Evolutionary conservation across 805 yeast species (phyloP), one percentile per base, ranked within the genome.

Genomic region (Komagataella kurtzmanii): DNA sequence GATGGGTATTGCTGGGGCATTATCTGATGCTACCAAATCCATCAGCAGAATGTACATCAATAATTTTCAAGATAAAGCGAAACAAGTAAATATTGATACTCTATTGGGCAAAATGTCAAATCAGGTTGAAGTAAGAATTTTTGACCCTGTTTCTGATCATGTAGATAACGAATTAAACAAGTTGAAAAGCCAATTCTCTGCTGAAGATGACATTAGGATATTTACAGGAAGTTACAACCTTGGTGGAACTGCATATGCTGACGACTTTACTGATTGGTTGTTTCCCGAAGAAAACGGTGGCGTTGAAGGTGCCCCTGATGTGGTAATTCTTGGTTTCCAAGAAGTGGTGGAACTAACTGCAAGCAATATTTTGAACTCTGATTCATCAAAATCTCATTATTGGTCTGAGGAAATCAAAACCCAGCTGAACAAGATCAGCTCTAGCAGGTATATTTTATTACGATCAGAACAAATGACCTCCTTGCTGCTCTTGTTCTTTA

Each of bases 11-110:
- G 98, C 98, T 0, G 97, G 98, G 43, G 97, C 97, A 0, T 67
- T 93, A n/a, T 85, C 96, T 0, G 99, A 93, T 68, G 97, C 95
- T 3, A 89, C 98, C 1, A 93, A 93, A 66, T 88, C 97, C 0
- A 96, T 93, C 7, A 83, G 95, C 46, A 75, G 99, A 66, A 81
- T 93, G 79, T 93, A 93, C 65, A 91, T 93, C 63, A 93, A 93
- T 68, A 91, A 95, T 56, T 93, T 93, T 67, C 90, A 88, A 60
- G 99, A 93, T 67, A 86, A 86, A 59, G 83, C 81, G 46, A 86
- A 89, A 55, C 99, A 93, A 63, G 78, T 80, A n/a, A 85, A 89
- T 1, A 90, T 90, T 55, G 99, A 91, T 63, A 73, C 86, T 4
- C 67, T 91, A 46, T 73, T 93, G 40, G 99, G 99, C 1, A 77